Percentiles rank a stretch among this genome's conserved stretches.
phyloP scores from a whole-genome alignment of 2,329 filamentous ascomycete genomes.

The Monosporascus sp. region DNA sequence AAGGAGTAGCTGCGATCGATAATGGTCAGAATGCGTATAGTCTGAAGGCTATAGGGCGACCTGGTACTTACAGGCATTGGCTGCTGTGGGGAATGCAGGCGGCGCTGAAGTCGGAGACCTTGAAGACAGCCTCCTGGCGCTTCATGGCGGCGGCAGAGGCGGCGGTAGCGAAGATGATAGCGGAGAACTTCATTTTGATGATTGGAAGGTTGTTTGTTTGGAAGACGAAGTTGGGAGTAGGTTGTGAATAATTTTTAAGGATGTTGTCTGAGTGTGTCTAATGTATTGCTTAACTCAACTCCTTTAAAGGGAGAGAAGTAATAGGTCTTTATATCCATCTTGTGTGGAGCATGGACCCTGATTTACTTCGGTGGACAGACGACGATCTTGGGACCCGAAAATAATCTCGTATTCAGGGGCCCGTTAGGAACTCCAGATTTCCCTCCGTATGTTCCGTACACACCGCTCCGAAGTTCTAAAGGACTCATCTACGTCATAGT shows the following conservation, averaged over 20 bases:
- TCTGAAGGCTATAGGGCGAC: neutral
- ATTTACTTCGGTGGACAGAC: too few species aligned
- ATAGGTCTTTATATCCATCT: too few species aligned
- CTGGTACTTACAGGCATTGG: conserved; percentile 18
- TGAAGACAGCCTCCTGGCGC: conserved; percentile 16
- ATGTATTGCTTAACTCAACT: too few species aligned
- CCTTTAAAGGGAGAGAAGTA: too few species aligned
- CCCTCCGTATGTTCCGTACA: too few species aligned
- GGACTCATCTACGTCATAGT: too few species aligned
- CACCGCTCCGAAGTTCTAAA: too few species aligned
- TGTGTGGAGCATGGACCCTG: too few species aligned
- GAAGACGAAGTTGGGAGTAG: neutral
- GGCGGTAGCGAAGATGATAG: conserved; percentile 15
- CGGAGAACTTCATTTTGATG: conserved; percentile 22
- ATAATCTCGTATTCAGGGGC: too few species aligned
- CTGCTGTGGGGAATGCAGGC: conserved; percentile 23
- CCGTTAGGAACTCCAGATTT: too few species aligned
- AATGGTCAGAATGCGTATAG: neutral
- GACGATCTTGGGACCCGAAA: too few species aligned
- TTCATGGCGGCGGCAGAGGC: conserved; percentile 14
- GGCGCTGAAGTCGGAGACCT: conserved; percentile 22
- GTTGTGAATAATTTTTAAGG: neutral
- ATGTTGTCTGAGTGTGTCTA: too few species aligned
- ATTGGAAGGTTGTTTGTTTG: neutral
- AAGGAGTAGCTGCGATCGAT: conserved; percentile 10